These are phyloP conservation scores for Pythium oligandrum DNA, from an alignment of 352 stramenopile species.

Conservation along the genomic window DNA sequence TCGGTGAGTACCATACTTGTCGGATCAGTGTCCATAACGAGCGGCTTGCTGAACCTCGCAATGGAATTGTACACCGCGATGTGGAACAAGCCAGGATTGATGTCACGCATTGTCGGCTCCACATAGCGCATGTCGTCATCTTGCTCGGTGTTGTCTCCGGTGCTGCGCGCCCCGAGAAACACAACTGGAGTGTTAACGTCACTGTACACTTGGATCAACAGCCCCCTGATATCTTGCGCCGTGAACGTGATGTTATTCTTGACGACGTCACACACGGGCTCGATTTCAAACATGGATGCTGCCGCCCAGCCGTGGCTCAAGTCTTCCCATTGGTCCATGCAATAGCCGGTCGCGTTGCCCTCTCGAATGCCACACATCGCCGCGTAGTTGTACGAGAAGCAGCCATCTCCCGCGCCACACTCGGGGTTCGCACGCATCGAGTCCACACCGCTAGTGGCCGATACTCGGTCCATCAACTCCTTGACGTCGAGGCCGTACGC, in stretches of 20 bases:
- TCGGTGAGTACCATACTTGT: not conserved
- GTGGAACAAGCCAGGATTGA: conserved; percentile 18
- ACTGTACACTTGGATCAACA: conserved; percentile 22
- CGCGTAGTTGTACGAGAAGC: not conserved
- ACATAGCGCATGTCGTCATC: conserved; percentile 13
- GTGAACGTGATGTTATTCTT: conserved; percentile 20
- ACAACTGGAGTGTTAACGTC: conserved; percentile 5
- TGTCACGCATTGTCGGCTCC: conserved; percentile 11
- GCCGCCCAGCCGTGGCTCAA: conserved; percentile 17
- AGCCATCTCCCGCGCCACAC: conserved; percentile 10
- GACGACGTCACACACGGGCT: conserved; percentile 15
- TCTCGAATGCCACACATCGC: conserved; percentile 11
- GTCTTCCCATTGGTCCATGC: conserved; percentile 13
- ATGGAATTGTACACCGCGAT: conserved; percentile 18
- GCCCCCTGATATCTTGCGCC: conserved; percentile 30
- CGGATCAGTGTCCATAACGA: conserved; percentile 18
- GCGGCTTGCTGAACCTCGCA: conserved; percentile 1
- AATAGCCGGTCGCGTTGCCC: conserved; percentile 4
- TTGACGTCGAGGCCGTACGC: conserved; percentile 21
- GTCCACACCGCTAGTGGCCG: conserved; percentile 14
- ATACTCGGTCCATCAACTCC: conserved; percentile 18
- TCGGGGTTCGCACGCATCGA: not conserved
- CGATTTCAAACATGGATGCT: conserved; percentile 14
- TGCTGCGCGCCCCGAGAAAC: conserved; percentile 11
- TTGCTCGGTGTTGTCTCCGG: not conserved